phyloP scores from a whole-genome alignment of 2,329 filamentous ascomycete genomes.

The Colletotrichum lupini region DNA sequence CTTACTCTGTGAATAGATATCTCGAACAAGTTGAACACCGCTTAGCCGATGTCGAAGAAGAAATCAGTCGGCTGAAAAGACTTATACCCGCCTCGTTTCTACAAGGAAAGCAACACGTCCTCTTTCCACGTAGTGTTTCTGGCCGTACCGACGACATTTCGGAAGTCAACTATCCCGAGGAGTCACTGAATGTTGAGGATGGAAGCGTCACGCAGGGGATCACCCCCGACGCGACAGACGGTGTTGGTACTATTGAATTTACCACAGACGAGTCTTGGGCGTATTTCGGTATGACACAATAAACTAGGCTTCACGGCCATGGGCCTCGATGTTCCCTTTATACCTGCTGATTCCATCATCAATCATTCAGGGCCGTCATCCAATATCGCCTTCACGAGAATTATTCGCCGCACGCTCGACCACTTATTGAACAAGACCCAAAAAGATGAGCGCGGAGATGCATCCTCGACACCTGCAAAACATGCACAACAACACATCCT shows the following conservation, averaged over 20 bases:
- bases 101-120: slow-evolving; percentile 8
- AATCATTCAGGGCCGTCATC: slow-evolving; percentile 35
- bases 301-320: neutral
- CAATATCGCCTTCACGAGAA: slow-evolving; percentile 39
- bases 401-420: slow-evolving; percentile 36
- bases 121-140: neutral
- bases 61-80: slow-evolving; percentile 34
- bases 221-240: slow-evolving; percentile 38
- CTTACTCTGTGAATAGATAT: slow-evolving; percentile 21
- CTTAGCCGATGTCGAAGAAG: slow-evolving; percentile 36
- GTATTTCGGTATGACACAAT: slow-evolving; percentile 37
- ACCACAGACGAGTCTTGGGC: slow-evolving; percentile 36
- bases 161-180: neutral
- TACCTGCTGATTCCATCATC: neutral
- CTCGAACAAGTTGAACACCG: slow-evolving; percentile 37
- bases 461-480: neutral
- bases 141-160: neutral
- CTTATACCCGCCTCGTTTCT: slow-evolving; percentile 5
- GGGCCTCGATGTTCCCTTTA: neutral
- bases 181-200: slow-evolving; percentile 27
- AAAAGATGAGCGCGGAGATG: neutral
- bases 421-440: slow-evolving; percentile 16
- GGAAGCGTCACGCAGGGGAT: slow-evolving; percentile 28
- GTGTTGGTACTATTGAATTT: slow-evolving; percentile 39
- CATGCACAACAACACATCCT: slow-evolving; percentile 4